Conservation (phyloP, 305 asterid genomes). For the Euphrasia arctica region DNA sequence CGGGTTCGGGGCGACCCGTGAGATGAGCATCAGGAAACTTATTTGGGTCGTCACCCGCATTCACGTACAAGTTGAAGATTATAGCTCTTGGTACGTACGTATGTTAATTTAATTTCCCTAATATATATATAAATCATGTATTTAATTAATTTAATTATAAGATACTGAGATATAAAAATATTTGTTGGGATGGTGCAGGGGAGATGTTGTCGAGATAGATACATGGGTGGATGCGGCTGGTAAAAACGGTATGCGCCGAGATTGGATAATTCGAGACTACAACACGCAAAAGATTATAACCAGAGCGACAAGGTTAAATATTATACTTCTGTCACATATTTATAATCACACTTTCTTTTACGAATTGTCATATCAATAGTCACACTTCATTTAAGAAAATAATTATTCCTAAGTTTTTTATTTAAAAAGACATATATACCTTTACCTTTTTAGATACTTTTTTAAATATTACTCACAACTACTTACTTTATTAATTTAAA, state of each 20-base stretch:
- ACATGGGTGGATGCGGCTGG: conserved; percentile 96
- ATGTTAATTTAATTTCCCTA: no score
- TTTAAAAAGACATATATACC: no score
- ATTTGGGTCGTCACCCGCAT: conserved; percentile 88
- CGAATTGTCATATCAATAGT: no score
- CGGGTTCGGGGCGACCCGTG: conserved; percentile 85
- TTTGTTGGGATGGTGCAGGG: conserved; percentile 38
- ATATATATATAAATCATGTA: no score
- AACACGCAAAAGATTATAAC: conserved; percentile 53
- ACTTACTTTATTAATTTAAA: no score
- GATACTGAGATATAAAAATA: neutral
- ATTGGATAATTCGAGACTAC: conserved; percentile 73
- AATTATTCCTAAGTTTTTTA: no score
- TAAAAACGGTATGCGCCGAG: conserved; percentile 85
- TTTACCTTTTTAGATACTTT: no score
- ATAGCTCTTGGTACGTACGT: conserved; percentile 59
- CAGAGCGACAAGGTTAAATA: conserved; percentile 59
- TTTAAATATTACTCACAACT: no score
- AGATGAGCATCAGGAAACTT: conserved; percentile 73
- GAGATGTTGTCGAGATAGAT: conserved; percentile 81
- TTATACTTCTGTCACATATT: no score
- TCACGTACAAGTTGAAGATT: conserved; percentile 61
- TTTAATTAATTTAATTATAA: no score
- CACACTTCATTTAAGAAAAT: no score
- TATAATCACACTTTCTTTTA: no score